Base-by-base conservation (phyloP, 257 asterid species). In the Parsonsia alboflavescens region DNA sequence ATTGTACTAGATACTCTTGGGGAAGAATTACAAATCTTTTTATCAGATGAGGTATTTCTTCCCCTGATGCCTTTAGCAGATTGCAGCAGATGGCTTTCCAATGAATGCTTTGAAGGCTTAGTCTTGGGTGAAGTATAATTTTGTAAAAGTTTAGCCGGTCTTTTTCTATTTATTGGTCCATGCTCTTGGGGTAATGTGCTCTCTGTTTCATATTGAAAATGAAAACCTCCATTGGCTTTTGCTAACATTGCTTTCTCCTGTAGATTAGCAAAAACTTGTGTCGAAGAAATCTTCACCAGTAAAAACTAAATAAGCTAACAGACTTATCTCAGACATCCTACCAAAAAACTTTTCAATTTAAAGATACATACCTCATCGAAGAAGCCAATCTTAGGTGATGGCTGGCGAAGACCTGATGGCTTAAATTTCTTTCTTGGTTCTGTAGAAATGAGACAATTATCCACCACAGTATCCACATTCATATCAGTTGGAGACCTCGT, bases 401-500 rank as follows among this genome's bases (percentile, higher is more conserved):
- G 97, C 68, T 82, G 84, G 5, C 92, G 90, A 21, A 91, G 86
- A 45, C 83, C 77, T 16, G 97, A 89, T 48, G 83, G 89, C 77
- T 72, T 83, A 24, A 77, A 28, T 59, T 57, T 74, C 64, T 75
- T 66, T n/a, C 71, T 54, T 21, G 85, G 79, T 17, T 68, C 41
- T 30, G 75, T 57, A 54, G 78, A 56, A 70, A 21, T 73, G 50
- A 30, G 59, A 53, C 52, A 41, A 19, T 42, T n/a, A 36, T 57
- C 75, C 39, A 48, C 44, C 1, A 36, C n/a, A 71, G 48, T 65
- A 11, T 13, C n/a, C 15, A 21, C 26, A 42, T 70, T 28, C 22
- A 28, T 44, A 46, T 61, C 74, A 26, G 19, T 71, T 2, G 81
- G 73, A 59, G 82, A 75, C 49, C 48, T 71, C 6, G 33, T 73